Evolutionary conservation across 2,329 filamentous ascomycete genomes (phyloP), one percentile per base, ranked within the genome.

Genomic region (Monosporascus sp.): DNA sequence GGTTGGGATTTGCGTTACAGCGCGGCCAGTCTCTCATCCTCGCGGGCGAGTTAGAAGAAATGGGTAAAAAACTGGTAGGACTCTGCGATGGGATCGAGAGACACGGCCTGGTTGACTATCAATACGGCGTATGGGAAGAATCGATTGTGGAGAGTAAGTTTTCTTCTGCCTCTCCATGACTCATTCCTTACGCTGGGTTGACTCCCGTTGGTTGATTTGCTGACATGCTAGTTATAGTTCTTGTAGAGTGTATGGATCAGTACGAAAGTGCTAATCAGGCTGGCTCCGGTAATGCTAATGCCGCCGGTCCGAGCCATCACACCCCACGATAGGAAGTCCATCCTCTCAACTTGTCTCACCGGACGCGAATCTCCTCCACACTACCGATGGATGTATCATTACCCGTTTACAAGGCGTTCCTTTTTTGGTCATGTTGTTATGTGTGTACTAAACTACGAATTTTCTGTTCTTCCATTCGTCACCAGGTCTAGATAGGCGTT

Each of bases 41-140:
- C 35, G 77, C 81, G 59, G 85, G 88, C 3, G 80, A 77, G 24
- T 77, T 97, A 48, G 84, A 89, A 63, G 86, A 85, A 60, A 86
- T 97, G 81, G 90, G 89, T 14, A 86, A 87, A 51, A 88, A 96
- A 63, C 72, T 99, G 31, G 81, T 96, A 52, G 81, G 85, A 49
- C 77, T 96, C 49, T 96, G 92, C 67, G 91, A 97, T 67, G 82
- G 82, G 49, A 82, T 97, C 57, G 93, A 97, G 70, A 86, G 88
- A 60, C 87, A 95, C 67, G 94, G 94, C n/a, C 75, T 99, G 48
- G 90, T 99, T 11, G 94, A 99, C 73, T 99, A 97, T 69, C 88
- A 97, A 65, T 95, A 96, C 74, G 94, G 94, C 8, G 89, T 97
- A 25, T 95, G 90, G 83, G 94, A 97, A 72, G 92, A 97, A 67